A percentile compares a stretch with the other conserved stretches of the same genome.
Conservation (phyloP, 495 filamentous ascomycete species). For the Podospora fimiseda region DNA sequence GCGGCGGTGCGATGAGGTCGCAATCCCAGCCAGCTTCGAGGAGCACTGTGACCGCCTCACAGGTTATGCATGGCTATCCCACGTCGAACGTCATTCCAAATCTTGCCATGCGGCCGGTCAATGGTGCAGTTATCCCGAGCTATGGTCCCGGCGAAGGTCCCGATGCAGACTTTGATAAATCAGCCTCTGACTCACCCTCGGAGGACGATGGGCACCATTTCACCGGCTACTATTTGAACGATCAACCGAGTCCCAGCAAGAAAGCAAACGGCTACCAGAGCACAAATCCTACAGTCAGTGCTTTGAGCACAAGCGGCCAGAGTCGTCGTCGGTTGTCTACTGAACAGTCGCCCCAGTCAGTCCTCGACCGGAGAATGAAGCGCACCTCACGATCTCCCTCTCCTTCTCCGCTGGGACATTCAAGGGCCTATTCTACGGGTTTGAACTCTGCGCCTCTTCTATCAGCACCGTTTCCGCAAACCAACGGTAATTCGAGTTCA, state of each 20-base stretch:
- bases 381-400: slow-evolving; percentile 51
- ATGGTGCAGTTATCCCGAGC: slow-evolving; percentile 39
- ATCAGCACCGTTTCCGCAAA: slow-evolving; percentile 28
- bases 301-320: slow-evolving; percentile 30
- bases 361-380: slow-evolving; percentile 45
- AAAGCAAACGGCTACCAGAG: slow-evolving; percentile 30
- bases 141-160: slow-evolving; percentile 43
- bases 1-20: slow-evolving; percentile 42
- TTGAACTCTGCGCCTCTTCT: slow-evolving; percentile 32
- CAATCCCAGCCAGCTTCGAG: slow-evolving; percentile 53
- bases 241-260: slow-evolving; percentile 26
- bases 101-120: slow-evolving; percentile 34
- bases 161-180: slow-evolving; percentile 32
- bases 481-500: slow-evolving; percentile 23
- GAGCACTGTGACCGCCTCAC: slow-evolving; percentile 24
- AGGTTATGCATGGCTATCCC: slow-evolving; percentile 15
- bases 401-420: slow-evolving; percentile 46
- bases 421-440: slow-evolving; percentile 39
- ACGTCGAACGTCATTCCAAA: slow-evolving; percentile 22
- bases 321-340: slow-evolving; percentile 41
- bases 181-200: slow-evolving; percentile 32
- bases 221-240: slow-evolving; percentile 36
- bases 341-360: slow-evolving; percentile 44
- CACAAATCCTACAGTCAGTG: slow-evolving; percentile 38
- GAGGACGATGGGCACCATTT: slow-evolving; percentile 35